phyloP scores from a whole-genome alignment of 495 filamentous ascomycete genomes.

The Annulohypoxylon nitens region DNA sequence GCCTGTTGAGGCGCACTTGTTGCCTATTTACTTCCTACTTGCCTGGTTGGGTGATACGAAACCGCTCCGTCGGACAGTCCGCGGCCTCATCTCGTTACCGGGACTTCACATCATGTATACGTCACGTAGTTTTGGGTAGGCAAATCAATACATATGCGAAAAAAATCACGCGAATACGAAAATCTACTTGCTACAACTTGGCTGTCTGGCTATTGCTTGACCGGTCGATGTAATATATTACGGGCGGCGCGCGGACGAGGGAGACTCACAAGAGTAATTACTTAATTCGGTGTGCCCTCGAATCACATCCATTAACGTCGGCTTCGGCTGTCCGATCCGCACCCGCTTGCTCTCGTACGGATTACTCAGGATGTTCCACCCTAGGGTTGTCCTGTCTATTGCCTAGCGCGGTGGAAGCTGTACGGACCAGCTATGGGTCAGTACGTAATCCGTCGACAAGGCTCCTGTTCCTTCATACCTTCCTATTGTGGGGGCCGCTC shows the following conservation, averaged over 20 bases:
- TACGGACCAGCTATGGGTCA: background rate
- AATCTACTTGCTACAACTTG: background rate
- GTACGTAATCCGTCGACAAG: constrained; percentile 33
- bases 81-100: background rate
- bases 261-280: constrained; percentile 15
- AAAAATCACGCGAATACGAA: background rate
- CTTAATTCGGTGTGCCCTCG: constrained; percentile 7
- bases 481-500: constrained; percentile 11
- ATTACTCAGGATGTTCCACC: background rate
- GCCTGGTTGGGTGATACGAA: background rate
- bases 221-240: background rate
- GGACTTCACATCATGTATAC: background rate
- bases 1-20: background rate
- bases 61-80: constrained; percentile 17
- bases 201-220: background rate
- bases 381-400: constrained; percentile 1
- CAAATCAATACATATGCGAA: constrained; percentile 3
- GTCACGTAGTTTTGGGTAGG: background rate
- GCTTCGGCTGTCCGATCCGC: constrained; percentile 5
- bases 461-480: constrained; percentile 26
- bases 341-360: background rate
- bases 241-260: constrained; percentile 6
- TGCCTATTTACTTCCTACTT: background rate
- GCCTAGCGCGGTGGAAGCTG: background rate
- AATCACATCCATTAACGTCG: background rate